Evolutionary conservation across 2,329 filamentous ascomycete species (phyloP).

Genomic region (Fusarium subtropicale): DNA sequence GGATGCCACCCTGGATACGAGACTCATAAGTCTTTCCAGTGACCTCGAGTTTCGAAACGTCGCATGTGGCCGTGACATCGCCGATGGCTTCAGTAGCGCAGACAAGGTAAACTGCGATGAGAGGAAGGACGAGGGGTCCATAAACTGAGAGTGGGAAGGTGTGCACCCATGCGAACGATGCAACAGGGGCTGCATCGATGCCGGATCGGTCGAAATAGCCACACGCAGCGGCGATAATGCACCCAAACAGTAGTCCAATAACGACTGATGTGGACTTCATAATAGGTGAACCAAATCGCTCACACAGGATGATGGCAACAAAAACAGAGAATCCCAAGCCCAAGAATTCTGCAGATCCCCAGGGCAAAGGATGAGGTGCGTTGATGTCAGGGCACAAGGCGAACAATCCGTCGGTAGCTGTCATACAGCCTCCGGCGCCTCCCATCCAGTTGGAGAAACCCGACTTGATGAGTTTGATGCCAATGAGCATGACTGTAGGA

Average conservation of each 20-base stretch:
- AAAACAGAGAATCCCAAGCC: conserved; percentile 85
- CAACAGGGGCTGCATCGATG: conserved; percentile 77
- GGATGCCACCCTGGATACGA: conserved; percentile 80
- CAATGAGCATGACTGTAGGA: conserved; percentile 77
- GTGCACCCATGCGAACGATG: conserved; percentile 82
- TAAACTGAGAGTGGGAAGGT: conserved; percentile 80
- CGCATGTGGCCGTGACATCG: conserved; percentile 83
- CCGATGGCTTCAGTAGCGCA: conserved; percentile 83
- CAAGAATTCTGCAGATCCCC: conserved; percentile 83
- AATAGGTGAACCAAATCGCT: conserved; percentile 83
- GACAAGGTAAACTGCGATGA: conserved; percentile 77
- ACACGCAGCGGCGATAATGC: conserved; percentile 80
- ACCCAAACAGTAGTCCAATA: conserved; percentile 78
- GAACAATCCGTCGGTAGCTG: conserved; percentile 66
- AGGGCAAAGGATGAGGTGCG: conserved; percentile 78
- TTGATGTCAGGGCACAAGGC: conserved; percentile 73
- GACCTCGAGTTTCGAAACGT: conserved; percentile 81
- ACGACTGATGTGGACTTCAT: conserved; percentile 86
- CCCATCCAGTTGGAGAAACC: conserved; percentile 85
- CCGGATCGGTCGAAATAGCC: conserved; percentile 82
- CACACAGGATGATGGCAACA: conserved; percentile 80
- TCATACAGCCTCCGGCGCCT: conserved; percentile 70
- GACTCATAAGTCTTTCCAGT: conserved; percentile 78
- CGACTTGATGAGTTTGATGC: conserved; percentile 75
- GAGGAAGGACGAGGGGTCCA: conserved; percentile 77